Conservation (phyloP, 805 yeast species). For the Myxozyma geophila region DNA sequence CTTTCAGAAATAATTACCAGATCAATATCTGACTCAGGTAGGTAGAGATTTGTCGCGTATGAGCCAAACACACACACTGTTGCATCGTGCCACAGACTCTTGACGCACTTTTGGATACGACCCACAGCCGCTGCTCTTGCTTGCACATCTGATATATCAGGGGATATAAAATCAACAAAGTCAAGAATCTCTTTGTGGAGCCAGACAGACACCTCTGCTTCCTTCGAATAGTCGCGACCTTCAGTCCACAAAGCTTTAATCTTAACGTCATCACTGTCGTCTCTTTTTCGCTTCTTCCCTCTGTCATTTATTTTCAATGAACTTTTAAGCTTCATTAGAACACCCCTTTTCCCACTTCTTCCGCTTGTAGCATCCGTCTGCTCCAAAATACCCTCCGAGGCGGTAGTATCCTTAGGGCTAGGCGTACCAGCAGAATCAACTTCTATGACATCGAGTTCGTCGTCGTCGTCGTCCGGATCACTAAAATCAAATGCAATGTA, state of each 20-base stretch:
- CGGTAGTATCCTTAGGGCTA: neutral
- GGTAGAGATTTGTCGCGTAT: constrained; percentile 86
- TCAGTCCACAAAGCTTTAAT: constrained; percentile 71
- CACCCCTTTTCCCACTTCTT: constrained; percentile 2
- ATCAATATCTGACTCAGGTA: constrained; percentile 96
- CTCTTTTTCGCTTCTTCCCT: constrained; percentile 25
- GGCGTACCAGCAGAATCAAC: constrained; percentile 12
- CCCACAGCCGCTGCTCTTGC: constrained; percentile 68
- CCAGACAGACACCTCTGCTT: constrained; percentile 83
- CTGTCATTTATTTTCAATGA: constrained; percentile 12
- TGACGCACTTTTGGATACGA: constrained; percentile 58
- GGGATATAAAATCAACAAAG: constrained; percentile 83
- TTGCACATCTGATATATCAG: constrained; percentile 72
- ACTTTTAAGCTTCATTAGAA: constrained; percentile 16
- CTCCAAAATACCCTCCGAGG: neutral
- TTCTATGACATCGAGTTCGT: constrained; percentile 46
- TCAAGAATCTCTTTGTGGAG: constrained; percentile 82
- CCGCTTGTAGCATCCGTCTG: neutral
- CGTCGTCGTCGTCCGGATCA: constrained; percentile 51
- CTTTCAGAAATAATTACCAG: constrained; percentile 79
- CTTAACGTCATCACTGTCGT: constrained; percentile 14
- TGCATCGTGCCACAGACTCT: constrained; percentile 73
- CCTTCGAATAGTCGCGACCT: constrained; percentile 75
- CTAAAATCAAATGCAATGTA: constrained; percentile 61
- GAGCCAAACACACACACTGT: constrained; percentile 90